These are phyloP conservation scores for Pleurotus giganteus DNA, from an alignment of 768 basidiomycete species.

Conservation along the genomic window DNA sequence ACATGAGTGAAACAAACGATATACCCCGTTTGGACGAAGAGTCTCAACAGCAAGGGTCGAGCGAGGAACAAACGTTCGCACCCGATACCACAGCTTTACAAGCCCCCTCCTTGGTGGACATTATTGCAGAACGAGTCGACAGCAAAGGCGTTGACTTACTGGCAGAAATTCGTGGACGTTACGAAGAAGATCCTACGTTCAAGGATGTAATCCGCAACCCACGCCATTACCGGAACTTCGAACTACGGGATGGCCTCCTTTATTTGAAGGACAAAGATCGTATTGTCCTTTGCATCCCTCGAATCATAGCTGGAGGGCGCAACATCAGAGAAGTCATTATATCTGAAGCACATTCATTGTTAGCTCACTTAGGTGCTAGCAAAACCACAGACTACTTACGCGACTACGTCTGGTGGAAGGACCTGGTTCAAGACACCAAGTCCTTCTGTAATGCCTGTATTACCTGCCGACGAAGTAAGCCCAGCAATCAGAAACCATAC, in stretches of 20 bases:
- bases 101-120: background rate
- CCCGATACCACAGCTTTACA: too few relatives aligned
- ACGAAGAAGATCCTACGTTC: constrained; percentile 29
- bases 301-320: constrained; percentile 6
- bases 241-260: background rate
- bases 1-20: too few relatives aligned
- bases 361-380: constrained; percentile 26
- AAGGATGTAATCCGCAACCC: constrained; percentile 14
- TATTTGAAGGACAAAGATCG: constrained; percentile 14
- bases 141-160: constrained; percentile 2
- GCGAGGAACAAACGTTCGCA: too few relatives aligned
- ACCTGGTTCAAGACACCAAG: constrained; percentile 22
- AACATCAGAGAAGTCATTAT: constrained; percentile 27
- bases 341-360: constrained; percentile 18
- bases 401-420: constrained; percentile 20
- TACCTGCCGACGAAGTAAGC: constrained; percentile 16
- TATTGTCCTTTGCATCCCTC: constrained; percentile 19
- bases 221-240: background rate
- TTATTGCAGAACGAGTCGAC: background rate
- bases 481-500: constrained; percentile 14
- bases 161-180: constrained; percentile 9
- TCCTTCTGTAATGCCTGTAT: constrained; percentile 26
- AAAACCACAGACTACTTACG: constrained; percentile 30
- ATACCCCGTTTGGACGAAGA: too few relatives aligned
- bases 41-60: too few relatives aligned